These are phyloP conservation scores for Sporopachydermia cereana DNA, from an alignment of 1,139 yeast genomes.

Conservation along the genomic window DNA sequence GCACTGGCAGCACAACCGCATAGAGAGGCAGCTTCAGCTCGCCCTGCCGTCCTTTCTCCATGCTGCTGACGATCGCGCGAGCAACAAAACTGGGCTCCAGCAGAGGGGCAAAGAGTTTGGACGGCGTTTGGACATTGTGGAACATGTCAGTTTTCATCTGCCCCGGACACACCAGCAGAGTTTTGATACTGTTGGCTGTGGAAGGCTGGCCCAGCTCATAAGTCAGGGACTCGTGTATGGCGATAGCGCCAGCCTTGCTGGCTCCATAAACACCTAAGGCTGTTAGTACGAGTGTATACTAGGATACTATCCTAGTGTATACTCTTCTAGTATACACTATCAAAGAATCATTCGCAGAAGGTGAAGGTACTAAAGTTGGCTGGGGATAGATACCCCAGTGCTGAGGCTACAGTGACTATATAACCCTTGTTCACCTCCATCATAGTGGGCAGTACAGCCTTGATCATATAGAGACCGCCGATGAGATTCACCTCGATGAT, in stretches of 20 bases:
- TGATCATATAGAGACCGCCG: slow-evolving; percentile 59
- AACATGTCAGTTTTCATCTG: slow-evolving; percentile 71
- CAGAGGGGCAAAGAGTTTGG: slow-evolving; percentile 67
- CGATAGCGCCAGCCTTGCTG: slow-evolving; percentile 74
- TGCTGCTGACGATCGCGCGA: slow-evolving; percentile 37
- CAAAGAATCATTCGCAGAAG: too few species aligned
- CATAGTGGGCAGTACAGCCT: slow-evolving; percentile 67
- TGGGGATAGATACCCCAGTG: slow-evolving; percentile 76
- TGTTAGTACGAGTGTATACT: neutral
- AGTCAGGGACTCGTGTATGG: slow-evolving; percentile 72
- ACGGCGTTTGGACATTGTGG: slow-evolving; percentile 58
- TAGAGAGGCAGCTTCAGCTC: slow-evolving; percentile 67
- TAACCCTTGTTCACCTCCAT: slow-evolving; percentile 52
- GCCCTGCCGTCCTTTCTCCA: slow-evolving; percentile 52
- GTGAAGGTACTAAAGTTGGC: slow-evolving; percentile 49
- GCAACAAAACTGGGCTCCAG: slow-evolving; percentile 62
- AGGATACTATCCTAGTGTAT: too few species aligned
- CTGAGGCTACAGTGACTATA: slow-evolving; percentile 71
- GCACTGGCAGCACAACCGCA: slow-evolving; percentile 57
- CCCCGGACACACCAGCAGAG: slow-evolving; percentile 77
- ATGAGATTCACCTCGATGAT: slow-evolving; percentile 55
- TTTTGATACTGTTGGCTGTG: slow-evolving; percentile 44
- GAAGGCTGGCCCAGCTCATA: slow-evolving; percentile 53
- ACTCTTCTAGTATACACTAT: too few species aligned
- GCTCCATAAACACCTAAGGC: slow-evolving; percentile 64